A percentile compares a stretch with the other conserved stretches of the same genome.
These are phyloP conservation scores for Elsinoe ampelina DNA, from an alignment of 2,329 filamentous ascomycete species.

Conservation along the genomic window DNA sequence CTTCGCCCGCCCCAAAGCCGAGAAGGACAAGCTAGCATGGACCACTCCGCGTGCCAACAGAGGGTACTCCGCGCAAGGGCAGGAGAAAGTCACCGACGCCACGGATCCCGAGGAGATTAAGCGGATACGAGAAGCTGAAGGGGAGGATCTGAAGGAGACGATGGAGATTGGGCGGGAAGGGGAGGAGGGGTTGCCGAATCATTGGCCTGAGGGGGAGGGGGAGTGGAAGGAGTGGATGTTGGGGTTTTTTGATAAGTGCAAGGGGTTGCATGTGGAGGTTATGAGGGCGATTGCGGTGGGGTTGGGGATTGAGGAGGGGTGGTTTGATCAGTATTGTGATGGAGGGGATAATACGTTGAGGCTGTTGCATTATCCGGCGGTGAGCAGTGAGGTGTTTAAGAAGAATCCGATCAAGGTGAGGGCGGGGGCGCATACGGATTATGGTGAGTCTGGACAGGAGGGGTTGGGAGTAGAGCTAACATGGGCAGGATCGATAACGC, in stretches of 20 bases:
- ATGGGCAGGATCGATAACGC: conserved; percentile 35
- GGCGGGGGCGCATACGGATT: conserved; percentile 68
- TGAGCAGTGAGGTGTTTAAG: conserved; percentile 49
- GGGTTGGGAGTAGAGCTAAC: background rate
- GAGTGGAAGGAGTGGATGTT: conserved; percentile 65
- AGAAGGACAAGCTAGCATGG: conserved; percentile 62
- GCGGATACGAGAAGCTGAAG: conserved; percentile 42
- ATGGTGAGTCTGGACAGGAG: conserved; percentile 32
- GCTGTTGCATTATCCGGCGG: conserved; percentile 42
- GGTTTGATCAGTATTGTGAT: conserved; percentile 69
- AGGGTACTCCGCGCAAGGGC: conserved; percentile 41
- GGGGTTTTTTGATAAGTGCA: conserved; percentile 65
- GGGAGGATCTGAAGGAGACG: conserved; percentile 49
- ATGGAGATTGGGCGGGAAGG: conserved; percentile 54
- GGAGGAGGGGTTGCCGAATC: conserved; percentile 58
- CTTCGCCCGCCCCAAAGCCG: conserved; percentile 52
- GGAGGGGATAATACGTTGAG: conserved; percentile 57
- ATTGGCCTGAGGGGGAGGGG: conserved; percentile 64
- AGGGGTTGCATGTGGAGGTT: conserved; percentile 65
- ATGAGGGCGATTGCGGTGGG: conserved; percentile 53
- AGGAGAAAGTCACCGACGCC: conserved; percentile 60
- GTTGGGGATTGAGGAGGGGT: conserved; percentile 57
- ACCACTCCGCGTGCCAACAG: conserved; percentile 43
- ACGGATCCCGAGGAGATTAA: conserved; percentile 49
- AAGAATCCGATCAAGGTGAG: conserved; percentile 44